phyloP scores from a whole-genome alignment of 2,329 filamentous ascomycete species.

The Dothistroma pini region DNA sequence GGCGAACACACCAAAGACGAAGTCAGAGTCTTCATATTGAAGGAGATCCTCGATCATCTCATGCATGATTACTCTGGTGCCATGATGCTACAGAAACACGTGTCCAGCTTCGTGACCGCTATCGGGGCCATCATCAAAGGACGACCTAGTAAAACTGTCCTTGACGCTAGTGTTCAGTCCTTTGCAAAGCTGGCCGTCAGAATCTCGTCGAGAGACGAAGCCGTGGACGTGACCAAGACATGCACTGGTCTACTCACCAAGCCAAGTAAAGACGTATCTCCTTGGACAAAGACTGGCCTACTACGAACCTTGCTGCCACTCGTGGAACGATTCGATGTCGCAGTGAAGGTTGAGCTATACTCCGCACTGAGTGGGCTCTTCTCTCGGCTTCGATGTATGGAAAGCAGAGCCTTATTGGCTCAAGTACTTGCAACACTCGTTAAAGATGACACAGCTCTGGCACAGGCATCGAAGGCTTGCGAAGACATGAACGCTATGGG shows the following conservation, averaged over 20 bases:
- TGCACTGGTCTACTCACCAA: conserved; percentile 78
- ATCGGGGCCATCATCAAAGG: conserved; percentile 54
- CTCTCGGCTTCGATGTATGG: conserved; percentile 80
- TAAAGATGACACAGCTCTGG: conserved; percentile 57
- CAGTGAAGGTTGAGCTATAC: conserved; percentile 56
- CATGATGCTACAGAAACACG: conserved; percentile 60
- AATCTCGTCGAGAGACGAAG: conserved; percentile 64
- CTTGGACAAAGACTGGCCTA: conserved; percentile 76
- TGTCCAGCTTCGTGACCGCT: conserved; percentile 60
- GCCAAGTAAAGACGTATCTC: conserved; percentile 76
- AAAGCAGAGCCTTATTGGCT: conserved; percentile 70
- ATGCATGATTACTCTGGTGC: conserved; percentile 57
- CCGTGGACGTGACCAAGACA: conserved; percentile 73
- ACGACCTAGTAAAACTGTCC: conserved; percentile 65
- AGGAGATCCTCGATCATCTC: conserved; percentile 66
- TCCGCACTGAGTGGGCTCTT: conserved; percentile 76
- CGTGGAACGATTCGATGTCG: conserved; percentile 23
- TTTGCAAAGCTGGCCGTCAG: conserved; percentile 72
- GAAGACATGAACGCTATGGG: conserved; percentile 77
- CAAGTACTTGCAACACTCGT: conserved; percentile 70
- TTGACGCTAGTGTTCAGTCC: conserved; percentile 74
- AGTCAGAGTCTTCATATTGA: conserved; percentile 77
- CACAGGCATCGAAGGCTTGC: conserved; percentile 66
- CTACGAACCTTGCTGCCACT: conserved; percentile 79
- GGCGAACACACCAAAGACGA: conserved; percentile 75